Percentiles rank a stretch among this genome's conserved stretches.
Conservation (phyloP, 805 yeast genomes). For the Ogataea pini region DNA sequence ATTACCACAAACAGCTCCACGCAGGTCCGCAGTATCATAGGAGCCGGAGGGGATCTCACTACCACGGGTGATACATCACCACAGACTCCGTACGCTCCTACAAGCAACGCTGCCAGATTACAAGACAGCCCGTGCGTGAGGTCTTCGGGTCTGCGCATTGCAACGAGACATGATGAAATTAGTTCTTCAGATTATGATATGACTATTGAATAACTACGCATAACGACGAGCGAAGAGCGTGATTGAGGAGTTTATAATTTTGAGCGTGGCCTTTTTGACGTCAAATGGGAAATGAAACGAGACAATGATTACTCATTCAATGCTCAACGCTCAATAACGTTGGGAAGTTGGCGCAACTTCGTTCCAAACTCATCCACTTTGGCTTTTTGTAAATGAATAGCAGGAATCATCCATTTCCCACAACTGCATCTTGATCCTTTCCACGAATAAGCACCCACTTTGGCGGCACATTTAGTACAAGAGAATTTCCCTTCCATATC, state of each 20-base stretch:
- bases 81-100: slow-evolving; percentile 18
- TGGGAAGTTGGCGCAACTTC: background rate
- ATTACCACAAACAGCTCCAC: slow-evolving; percentile 13
- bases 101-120: slow-evolving; percentile 8
- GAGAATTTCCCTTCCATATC: slow-evolving; percentile 82
- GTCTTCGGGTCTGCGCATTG: slow-evolving; percentile 19
- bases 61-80: slow-evolving; percentile 24
- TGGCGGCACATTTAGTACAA: slow-evolving; percentile 82
- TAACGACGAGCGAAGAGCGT: no score
- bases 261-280: no score
- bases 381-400: slow-evolving; percentile 75
- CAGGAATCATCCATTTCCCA: slow-evolving; percentile 95
- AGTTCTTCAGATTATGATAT: slow-evolving; percentile 33
- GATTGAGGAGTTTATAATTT: no score
- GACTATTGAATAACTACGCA: slow-evolving; percentile 33
- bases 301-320: no score
- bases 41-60: slow-evolving; percentile 10
- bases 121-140: slow-evolving; percentile 17
- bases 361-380: slow-evolving; percentile 67
- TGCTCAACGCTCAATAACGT: background rate
- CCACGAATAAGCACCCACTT: slow-evolving; percentile 94
- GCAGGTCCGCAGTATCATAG: slow-evolving; percentile 11
- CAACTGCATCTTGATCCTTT: slow-evolving; percentile 92
- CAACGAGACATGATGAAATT: slow-evolving; percentile 13
- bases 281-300: no score